Evolutionary conservation across 2,329 filamentous ascomycete species (phyloP).

Genomic region (Claviceps sp.): DNA sequence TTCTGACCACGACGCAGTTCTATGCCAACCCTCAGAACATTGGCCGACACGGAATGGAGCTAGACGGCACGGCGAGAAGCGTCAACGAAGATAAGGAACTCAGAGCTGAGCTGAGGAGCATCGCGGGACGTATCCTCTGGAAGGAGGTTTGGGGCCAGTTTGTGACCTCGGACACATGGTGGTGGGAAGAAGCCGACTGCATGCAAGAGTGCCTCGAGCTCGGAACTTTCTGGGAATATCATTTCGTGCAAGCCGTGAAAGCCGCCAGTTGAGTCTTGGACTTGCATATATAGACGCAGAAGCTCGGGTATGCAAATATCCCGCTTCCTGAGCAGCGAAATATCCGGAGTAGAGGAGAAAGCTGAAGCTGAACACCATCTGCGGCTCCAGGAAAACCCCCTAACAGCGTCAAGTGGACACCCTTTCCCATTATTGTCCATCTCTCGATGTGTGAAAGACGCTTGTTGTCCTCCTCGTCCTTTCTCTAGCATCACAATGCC

Average conservation of each 20-base stretch:
- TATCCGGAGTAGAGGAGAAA: no score
- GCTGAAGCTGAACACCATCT: no score
- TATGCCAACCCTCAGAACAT: conserved; percentile 27
- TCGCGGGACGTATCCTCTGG: conserved; percentile 45
- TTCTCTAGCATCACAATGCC: no score
- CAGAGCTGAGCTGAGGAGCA: conserved; percentile 34
- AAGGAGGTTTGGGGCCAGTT: conserved; percentile 44
- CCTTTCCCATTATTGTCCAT: no score
- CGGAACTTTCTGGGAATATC: conserved; percentile 46
- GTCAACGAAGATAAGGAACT: conserved; percentile 15
- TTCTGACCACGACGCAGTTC: conserved; percentile 34
- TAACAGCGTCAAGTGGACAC: no score
- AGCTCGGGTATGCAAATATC: no score
- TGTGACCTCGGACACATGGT: conserved; percentile 38
- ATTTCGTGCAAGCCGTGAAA: conserved; percentile 42
- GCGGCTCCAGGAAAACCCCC: no score
- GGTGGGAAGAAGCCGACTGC: conserved; percentile 46
- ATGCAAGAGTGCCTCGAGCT: conserved; percentile 40
- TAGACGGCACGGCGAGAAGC: conserved; percentile 13
- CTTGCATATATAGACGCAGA: no score
- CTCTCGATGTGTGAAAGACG: no score
- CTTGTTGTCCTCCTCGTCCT: no score
- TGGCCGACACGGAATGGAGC: conserved; percentile 9
- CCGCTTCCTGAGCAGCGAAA: no score
- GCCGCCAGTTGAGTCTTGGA: conserved; percentile 5